Conservation (phyloP, 371 early-diverging fungal species). For the Mortierella sp. region DNA sequence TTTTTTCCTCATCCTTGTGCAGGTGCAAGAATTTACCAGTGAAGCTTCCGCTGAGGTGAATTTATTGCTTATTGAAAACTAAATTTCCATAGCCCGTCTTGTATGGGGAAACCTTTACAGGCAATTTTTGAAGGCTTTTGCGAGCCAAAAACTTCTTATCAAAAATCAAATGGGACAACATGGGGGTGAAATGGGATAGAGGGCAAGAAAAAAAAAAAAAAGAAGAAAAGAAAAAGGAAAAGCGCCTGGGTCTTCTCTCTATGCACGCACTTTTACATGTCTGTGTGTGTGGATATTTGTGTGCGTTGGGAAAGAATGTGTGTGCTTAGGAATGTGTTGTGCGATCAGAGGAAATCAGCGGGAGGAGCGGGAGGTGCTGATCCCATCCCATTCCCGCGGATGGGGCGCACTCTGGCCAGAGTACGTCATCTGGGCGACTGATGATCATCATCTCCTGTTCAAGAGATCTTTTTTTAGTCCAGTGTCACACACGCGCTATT, state of each 20-base stretch:
- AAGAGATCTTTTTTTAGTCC: too few species aligned
- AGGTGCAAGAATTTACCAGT: too few species aligned
- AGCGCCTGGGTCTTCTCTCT: constrained; percentile 6
- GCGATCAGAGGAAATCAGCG: too few species aligned
- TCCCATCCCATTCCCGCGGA: too few species aligned
- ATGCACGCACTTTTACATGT: too few species aligned
- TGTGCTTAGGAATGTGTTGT: too few species aligned
- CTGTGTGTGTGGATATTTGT: neutral
- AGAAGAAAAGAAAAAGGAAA: constrained; percentile 9
- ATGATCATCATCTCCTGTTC: too few species aligned
- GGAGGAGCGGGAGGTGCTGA: too few species aligned
- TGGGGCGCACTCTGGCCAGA: too few species aligned
- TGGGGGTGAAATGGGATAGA: neutral
- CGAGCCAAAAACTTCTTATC: too few species aligned
- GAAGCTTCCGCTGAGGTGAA: constrained; percentile 10
- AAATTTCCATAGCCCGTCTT: constrained; percentile 53
- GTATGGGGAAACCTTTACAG: constrained; percentile 22
- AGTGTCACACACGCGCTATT: too few species aligned
- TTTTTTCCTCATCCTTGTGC: constrained; percentile 1
- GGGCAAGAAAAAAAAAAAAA: neutral
- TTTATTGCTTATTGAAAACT: constrained; percentile 57
- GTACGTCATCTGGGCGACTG: too few species aligned
- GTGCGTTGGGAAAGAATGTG: neutral
- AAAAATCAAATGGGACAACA: neutral
- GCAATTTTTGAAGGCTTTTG: constrained; percentile 45